Percentiles rank a stretch among this genome's conserved stretches.
Conservation (phyloP, 2,329 filamentous ascomycete genomes). For the Dactylellina parvicollis region DNA sequence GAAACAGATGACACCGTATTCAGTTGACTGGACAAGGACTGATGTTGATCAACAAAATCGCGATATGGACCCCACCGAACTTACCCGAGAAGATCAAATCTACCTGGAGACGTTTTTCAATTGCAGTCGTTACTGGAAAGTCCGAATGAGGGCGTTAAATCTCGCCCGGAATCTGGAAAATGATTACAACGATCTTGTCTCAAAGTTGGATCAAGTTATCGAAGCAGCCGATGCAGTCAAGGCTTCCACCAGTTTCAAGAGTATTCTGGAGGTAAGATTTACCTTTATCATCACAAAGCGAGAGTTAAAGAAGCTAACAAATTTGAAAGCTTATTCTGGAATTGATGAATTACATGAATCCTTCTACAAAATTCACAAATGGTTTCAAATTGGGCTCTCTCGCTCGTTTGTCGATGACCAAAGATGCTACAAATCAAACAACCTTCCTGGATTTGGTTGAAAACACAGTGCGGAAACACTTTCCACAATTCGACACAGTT, state of each 20-base stretch:
- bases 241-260: constrained; percentile 93
- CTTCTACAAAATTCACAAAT: constrained; percentile 95
- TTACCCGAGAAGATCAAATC: constrained; percentile 94
- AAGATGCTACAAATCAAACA: constrained; percentile 98
- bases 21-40: constrained; percentile 93
- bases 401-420: constrained; percentile 92
- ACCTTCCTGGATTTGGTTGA: constrained; percentile 96
- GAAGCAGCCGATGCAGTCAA: constrained; percentile 86
- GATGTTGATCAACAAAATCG: constrained; percentile 79
- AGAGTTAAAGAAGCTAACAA: constrained; percentile 4
- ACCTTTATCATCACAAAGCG: background rate
- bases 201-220: constrained; percentile 86
- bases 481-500: constrained; percentile 93
- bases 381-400: constrained; percentile 98
- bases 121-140: constrained; percentile 98
- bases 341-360: constrained; percentile 99
- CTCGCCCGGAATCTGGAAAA: constrained; percentile 83
- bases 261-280: constrained; percentile 75
- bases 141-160: constrained; percentile 88
- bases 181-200: constrained; percentile 91
- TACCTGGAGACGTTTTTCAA: constrained; percentile 94
- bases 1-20: constrained; percentile 93
- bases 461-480: constrained; percentile 94
- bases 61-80: constrained; percentile 81
- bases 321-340: constrained; percentile 77